Base-by-base conservation (phyloP, 768 basidiomycete genomes). In the Hypholoma fasciculare region DNA sequence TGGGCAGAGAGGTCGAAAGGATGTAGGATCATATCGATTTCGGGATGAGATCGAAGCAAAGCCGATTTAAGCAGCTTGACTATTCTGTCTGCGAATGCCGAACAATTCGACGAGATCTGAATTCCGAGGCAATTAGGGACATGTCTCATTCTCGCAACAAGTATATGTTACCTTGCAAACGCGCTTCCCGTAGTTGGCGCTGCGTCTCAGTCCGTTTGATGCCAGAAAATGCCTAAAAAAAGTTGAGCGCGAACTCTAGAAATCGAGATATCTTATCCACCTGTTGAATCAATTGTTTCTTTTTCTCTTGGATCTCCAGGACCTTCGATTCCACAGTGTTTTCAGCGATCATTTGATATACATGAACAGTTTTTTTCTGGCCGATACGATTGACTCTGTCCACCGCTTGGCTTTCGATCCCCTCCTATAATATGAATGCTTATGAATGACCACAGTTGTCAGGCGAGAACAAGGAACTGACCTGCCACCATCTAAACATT, bases 301-400 rank as follows among this genome's bases (percentile, higher is more conserved):
- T 95, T 66, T 82, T 82, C 58, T 91, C 89, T 69, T 96, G 94
- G 59, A 95, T 96, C 23, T 91, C 92, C 44, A 96, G 78, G 43
- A 87, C 93, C 72, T 91, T 94, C 12, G 90, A 82, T 71, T 96
- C 94, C 1, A 95, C 87, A 0, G 94, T 96, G 64, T 94, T 81
- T 64, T 94, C 93, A 0, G 94, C 92, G 54, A 96, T 93, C 49
- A 96, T 74, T 65, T 95, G 94, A 67, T 94, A 95, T 17, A 95
- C 92, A 61, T 89, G 87, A 34, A 96, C 92, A 1, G 82, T 76
- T 68, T 88, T 93, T 61, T 72, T 90, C 70, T 96, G 94, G 13
- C 94, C 94, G 60, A 94, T 92, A 51, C 90, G 84, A 64, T 92
- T 92, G 56, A 88, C 89, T 63, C 89, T 76, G 67, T 91, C 90